These are phyloP conservation scores for Coemansia erecta DNA, from an alignment of 192 early-diverging fungal genomes.

Conservation along the genomic window DNA sequence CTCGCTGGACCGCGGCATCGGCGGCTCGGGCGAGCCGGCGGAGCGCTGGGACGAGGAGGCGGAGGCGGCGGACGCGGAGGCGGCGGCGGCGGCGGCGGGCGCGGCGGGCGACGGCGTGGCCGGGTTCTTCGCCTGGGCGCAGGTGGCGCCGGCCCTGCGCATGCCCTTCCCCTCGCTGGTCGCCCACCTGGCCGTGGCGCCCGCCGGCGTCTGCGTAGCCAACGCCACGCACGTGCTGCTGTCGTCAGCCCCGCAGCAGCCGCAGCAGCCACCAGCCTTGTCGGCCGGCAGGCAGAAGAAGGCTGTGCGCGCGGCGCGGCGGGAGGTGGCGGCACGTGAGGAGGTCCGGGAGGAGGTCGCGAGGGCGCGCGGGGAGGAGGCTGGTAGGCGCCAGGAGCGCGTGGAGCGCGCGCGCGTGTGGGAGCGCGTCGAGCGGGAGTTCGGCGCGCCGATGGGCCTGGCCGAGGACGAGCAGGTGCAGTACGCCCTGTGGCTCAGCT, in stretches of 20 bases:
- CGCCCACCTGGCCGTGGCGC: slow-evolving; percentile 15
- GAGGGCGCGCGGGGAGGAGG: slow-evolving; percentile 11
- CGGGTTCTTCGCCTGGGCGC: slow-evolving; percentile 14
- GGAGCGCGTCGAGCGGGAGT: slow-evolving; percentile 25
- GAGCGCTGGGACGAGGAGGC: slow-evolving; percentile 5
- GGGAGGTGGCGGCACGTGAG: no score
- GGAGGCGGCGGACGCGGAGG: neutral
- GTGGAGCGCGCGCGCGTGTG: slow-evolving; percentile 15
- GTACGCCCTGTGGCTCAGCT: slow-evolving; percentile 38
- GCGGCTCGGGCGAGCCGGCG: no score
- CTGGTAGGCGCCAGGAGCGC: slow-evolving; percentile 11
- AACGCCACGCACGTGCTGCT: slow-evolving; percentile 33
- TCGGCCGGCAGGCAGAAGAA: no score
- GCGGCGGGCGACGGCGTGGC: slow-evolving; percentile 13
- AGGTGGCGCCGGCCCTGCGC: slow-evolving; percentile 1
- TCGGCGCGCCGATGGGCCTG: slow-evolving; percentile 23
- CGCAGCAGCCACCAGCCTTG: neutral
- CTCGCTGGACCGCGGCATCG: slow-evolving; percentile 6
- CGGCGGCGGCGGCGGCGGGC: neutral
- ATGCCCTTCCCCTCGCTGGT: slow-evolving; percentile 30
- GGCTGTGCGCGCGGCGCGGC: no score
- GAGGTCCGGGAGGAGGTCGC: slow-evolving; percentile 13
- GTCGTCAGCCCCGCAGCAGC: neutral
- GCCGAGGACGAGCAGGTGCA: slow-evolving; percentile 36
- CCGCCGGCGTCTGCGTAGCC: slow-evolving; percentile 23